Percentiles rank a stretch among this genome's conserved stretches.
Conservation (phyloP, 306 rosid genomes). For the Cotoneaster glaucophyllus region DNA sequence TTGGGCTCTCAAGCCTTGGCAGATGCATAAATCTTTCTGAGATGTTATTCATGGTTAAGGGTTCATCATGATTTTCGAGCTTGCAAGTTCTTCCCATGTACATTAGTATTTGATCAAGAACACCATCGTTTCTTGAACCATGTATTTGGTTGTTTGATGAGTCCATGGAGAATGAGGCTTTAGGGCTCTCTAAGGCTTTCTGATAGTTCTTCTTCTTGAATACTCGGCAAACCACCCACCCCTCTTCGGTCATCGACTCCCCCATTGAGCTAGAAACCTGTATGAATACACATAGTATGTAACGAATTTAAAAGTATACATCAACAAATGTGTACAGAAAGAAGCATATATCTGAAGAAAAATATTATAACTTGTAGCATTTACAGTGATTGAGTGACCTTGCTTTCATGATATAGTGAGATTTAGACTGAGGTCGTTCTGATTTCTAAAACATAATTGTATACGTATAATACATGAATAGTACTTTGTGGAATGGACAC, state of each 20-base stretch:
- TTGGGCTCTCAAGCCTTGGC: constrained; percentile 48
- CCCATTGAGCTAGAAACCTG: constrained; percentile 32
- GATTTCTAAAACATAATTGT: neutral
- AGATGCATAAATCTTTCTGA: constrained; percentile 41
- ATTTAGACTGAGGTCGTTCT: neutral
- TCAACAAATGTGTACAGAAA: neutral
- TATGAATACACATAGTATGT: neutral
- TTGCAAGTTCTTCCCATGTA: constrained; percentile 60
- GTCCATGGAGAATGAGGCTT: constrained; percentile 16
- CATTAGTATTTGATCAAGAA: constrained; percentile 43
- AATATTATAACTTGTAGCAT: no score
- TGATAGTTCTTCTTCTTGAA: constrained; percentile 57
- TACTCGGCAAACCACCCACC: constrained; percentile 56
- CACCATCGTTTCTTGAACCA: constrained; percentile 32
- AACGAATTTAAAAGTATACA: neutral
- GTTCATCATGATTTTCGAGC: constrained; percentile 28
- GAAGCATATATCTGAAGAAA: no score
- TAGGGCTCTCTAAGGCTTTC: constrained; percentile 43
- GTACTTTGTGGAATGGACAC: neutral
- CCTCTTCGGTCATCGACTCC: constrained; percentile 37
- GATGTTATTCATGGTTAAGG: constrained; percentile 3
- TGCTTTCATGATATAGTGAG: neutral
- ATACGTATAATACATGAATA: neutral
- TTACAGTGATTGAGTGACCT: no score
- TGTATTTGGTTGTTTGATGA: constrained; percentile 14